Conservation (phyloP, 805 yeast species). For the Wickerhamomyces xylosicus region DNA sequence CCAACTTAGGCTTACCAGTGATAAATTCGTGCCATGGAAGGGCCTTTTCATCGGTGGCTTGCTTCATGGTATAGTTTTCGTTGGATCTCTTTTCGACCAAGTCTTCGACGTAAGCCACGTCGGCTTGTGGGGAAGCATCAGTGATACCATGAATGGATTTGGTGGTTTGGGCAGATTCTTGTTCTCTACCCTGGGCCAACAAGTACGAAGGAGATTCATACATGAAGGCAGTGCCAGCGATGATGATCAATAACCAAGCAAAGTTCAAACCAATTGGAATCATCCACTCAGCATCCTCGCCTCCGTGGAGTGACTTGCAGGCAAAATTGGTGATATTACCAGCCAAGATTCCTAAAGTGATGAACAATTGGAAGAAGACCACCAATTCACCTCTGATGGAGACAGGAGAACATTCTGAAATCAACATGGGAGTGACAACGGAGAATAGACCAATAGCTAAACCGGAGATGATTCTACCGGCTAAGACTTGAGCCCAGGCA, state of each 20-base stretch:
- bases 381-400: conserved; percentile 65
- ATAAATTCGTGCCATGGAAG: conserved; percentile 50
- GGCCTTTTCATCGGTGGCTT: conserved; percentile 37
- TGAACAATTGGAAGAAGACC: conserved; percentile 58
- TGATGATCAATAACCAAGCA: conserved; percentile 25
- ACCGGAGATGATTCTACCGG: conserved; percentile 63
- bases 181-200: conserved; percentile 28
- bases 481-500: conserved; percentile 52
- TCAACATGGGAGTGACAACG: conserved; percentile 66
- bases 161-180: conserved; percentile 44
- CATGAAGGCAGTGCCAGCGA: conserved; percentile 42
- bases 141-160: conserved; percentile 41
- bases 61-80: conserved; percentile 39
- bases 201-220: conserved; percentile 66
- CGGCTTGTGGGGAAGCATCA: conserved; percentile 35
- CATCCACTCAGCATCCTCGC: conserved; percentile 59
- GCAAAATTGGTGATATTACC: conserved; percentile 64
- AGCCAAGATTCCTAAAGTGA: conserved; percentile 61
- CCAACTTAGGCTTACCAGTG: conserved; percentile 48
- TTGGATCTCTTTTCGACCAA: conserved; percentile 35
- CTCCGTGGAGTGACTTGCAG: conserved; percentile 26
- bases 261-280: conserved; percentile 46
- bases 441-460: conserved; percentile 70
- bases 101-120: conserved; percentile 34
- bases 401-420: conserved; percentile 60